Conservation (phyloP, 1,284 basidiomycete genomes). For the Gymnopus androsaceus region DNA sequence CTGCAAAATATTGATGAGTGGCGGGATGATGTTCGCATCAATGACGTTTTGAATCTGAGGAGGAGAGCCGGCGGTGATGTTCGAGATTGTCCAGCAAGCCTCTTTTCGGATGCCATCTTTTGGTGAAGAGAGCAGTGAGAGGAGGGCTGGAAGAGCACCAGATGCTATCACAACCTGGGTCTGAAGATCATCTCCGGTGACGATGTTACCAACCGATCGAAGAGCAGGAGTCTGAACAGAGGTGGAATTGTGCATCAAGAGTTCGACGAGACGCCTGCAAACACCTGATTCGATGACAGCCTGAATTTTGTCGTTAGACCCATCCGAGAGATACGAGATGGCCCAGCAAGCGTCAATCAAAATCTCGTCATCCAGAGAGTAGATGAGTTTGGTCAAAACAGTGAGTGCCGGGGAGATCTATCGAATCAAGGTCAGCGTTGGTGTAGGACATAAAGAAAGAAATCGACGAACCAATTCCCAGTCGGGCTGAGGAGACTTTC, state of each 20-base stretch:
- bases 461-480: constrained; percentile 78
- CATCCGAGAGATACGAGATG: constrained; percentile 98
- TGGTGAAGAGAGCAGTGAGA: constrained; percentile 89
- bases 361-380: constrained; percentile 98
- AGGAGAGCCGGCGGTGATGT: constrained; percentile 96
- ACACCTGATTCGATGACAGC: constrained; percentile 99
- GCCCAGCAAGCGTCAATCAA: constrained; percentile 99
- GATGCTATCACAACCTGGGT: constrained; percentile 98
- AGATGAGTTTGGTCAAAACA: constrained; percentile 97
- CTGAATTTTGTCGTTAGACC: constrained; percentile 99
- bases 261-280: constrained; percentile 94
- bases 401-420: constrained; percentile 96
- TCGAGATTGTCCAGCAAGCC: constrained; percentile 99
- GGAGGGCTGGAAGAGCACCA: constrained; percentile 90
- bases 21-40: constrained; percentile 92
- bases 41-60: constrained; percentile 93
- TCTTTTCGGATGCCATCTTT: constrained; percentile 97
- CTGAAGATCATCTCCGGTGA: constrained; percentile 98
- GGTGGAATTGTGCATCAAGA: constrained; percentile 96
- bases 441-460: constrained; percentile 1
- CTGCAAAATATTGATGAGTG: constrained; percentile 96
- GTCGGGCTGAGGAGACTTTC: constrained; percentile 93
- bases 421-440: constrained; percentile 1
- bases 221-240: constrained; percentile 99
- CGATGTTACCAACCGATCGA: constrained; percentile 97